Percentiles rank a stretch among this genome's conserved stretches.
These are phyloP conservation scores for Saccharomycopsis sp. DNA, from an alignment of 805 yeast genomes.

Conservation along the genomic window DNA sequence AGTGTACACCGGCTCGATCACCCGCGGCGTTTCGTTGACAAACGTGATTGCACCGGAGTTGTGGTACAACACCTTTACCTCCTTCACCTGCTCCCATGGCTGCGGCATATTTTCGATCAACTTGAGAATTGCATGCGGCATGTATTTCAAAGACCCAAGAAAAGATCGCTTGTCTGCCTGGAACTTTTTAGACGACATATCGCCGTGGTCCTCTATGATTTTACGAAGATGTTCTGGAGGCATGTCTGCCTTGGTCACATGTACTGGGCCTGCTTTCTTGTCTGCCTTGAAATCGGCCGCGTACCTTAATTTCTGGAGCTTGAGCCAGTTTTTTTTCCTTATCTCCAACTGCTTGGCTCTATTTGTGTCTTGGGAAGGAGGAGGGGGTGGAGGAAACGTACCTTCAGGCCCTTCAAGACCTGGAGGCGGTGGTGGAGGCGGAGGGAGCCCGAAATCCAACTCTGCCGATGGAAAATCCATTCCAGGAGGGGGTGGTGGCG, in stretches of 20 bases:
- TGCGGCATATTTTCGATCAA: slow-evolving; percentile 94
- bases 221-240: slow-evolving; percentile 91
- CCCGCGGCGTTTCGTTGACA: slow-evolving; percentile 88
- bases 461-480: slow-evolving; percentile 20
- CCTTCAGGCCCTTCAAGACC: slow-evolving; percentile 27
- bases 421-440: slow-evolving; percentile 28
- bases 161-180: slow-evolving; percentile 82
- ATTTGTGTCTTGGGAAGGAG: slow-evolving; percentile 21
- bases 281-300: slow-evolving; percentile 27
- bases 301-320: slow-evolving; percentile 53
- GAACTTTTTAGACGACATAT: slow-evolving; percentile 69
- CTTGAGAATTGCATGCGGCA: slow-evolving; percentile 93
- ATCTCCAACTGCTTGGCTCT: slow-evolving; percentile 31
- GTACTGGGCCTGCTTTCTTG: slow-evolving; percentile 41
- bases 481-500: slow-evolving; percentile 30
- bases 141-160: slow-evolving; percentile 83
- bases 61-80: slow-evolving; percentile 85
- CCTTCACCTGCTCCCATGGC: slow-evolving; percentile 91
- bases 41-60: slow-evolving; percentile 91
- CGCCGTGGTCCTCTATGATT: slow-evolving; percentile 77
- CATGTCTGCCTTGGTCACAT: slow-evolving; percentile 67
- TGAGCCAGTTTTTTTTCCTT: slow-evolving; percentile 54
- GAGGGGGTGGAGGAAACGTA: slow-evolving; percentile 5
- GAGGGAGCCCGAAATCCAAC: slow-evolving; percentile 17
- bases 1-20: slow-evolving; percentile 80